Base-by-base conservation (phyloP, 768 basidiomycete genomes). In the Serendipita sp. region DNA sequence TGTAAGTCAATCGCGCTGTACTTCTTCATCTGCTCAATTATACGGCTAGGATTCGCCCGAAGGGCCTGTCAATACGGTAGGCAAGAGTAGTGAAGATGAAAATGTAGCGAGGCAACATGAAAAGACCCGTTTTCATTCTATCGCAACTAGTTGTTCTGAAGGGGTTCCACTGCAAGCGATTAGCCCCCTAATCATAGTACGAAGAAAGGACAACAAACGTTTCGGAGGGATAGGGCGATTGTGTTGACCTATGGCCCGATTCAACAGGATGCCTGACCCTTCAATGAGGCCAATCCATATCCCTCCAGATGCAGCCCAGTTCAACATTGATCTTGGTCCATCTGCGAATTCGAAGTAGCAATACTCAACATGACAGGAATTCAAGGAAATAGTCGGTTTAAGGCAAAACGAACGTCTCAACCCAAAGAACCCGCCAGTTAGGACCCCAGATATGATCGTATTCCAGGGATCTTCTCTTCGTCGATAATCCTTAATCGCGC, bases 381-480 rank as follows among this genome's bases (percentile, higher is more conserved):
- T 24, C 42, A 44, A 30, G 16, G 31, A 62, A 58, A 64, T 24
- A n/a, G n/a, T n/a, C n/a, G 65, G 60, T 44, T 31, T 41, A 60
- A 22, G 5, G 31, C n/a, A n/a, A n/a, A n/a, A 84, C 90, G 75
- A 73, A 96, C 95, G 90, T 76, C 95, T 82, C 65, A 88, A 81
- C 63, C 95, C 96, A 61, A 97, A 75, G 72, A 89, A 94, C 62
- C 96, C 96, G 74, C 96, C 96, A 9, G 96, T 98, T 84, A 96
- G 82, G 76, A 99, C 98, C 48, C 96, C 96, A 26, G 93, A 92
- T 58, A 96, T 87, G 69, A 99, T 98, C 43, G 93, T 93, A 71
- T 99, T 99, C 93, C 93, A 99, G 60, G 95, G 89, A 73, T 96
- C 94, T 74, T 96, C 93, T 72, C 96, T 96, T 77, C 95, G 92